phyloP scores from a whole-genome alignment of 208 protist species.

The Trypanosoma scelopori region DNA sequence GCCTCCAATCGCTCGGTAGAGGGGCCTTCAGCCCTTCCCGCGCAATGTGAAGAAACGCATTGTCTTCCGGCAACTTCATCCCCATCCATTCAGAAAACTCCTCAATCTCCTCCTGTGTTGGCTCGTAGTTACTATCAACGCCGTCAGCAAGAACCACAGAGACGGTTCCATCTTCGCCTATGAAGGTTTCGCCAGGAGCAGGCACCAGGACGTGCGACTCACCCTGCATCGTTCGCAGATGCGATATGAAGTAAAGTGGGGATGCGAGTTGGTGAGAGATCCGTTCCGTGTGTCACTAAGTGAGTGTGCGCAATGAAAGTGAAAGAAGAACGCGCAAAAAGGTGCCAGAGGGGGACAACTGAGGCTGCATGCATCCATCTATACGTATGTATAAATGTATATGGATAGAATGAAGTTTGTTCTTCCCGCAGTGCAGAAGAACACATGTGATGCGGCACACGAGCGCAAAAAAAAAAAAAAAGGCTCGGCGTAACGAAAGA shows the following conservation, averaged over 20 bases:
- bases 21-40: constrained; percentile 92
- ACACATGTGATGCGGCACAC: no score
- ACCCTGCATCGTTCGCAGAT: background rate
- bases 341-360: no score
- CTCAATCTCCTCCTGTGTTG: constrained; percentile 88
- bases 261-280: background rate
- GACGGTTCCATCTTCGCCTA: constrained; percentile 78
- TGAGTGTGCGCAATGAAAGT: no score
- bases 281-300: no score
- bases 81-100: constrained; percentile 93
- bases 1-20: constrained; percentile 94
- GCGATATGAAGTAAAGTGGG: constrained; percentile 5
- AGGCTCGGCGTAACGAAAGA: no score
- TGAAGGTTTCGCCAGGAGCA: constrained; percentile 67
- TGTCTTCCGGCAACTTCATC: constrained; percentile 91
- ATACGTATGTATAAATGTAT: no score
- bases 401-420: no score
- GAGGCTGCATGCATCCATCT: no score
- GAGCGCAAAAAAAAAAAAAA: constrained; percentile 26
- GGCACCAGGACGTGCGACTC: constrained; percentile 44
- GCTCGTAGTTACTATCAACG: constrained; percentile 87
- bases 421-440: no score
- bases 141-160: constrained; percentile 89
- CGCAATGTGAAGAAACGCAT: constrained; percentile 91
- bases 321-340: no score